A percentile compares a stretch with the other conserved stretches of the same genome.
phyloP scores from a whole-genome alignment of 352 stramenopile genomes.

The Globisporangium camurandrum region DNA sequence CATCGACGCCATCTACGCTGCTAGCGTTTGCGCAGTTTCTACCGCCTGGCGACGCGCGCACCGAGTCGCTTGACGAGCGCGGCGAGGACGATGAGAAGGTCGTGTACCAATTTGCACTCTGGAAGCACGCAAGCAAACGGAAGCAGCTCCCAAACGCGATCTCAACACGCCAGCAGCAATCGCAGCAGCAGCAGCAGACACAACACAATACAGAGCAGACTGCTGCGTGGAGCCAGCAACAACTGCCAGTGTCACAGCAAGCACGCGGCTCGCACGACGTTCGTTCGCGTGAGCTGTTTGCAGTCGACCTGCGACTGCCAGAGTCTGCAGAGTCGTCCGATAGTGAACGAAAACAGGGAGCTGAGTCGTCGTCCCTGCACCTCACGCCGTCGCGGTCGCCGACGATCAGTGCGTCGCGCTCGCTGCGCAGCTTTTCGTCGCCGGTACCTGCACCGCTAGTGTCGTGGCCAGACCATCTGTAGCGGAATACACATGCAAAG shows the following conservation, averaged over 20 bases:
- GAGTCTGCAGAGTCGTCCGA: too few species aligned
- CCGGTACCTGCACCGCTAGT: not conserved
- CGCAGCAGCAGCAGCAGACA: not conserved
- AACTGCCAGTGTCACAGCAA: not conserved
- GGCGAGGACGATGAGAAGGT: conserved; percentile 16
- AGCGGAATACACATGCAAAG: not conserved
- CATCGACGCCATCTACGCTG: too few species aligned
- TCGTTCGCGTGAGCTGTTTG: not conserved
- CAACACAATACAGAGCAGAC: too few species aligned
- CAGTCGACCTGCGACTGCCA: not conserved
- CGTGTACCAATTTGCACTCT: conserved; percentile 48
- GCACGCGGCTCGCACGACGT: too few species aligned
- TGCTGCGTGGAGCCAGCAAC: too few species aligned
- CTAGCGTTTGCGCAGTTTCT: not conserved
- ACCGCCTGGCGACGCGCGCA: not conserved
- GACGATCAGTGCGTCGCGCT: conserved; percentile 8
- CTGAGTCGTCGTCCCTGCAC: conserved; percentile 1
- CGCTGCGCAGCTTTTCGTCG: conserved; percentile 1
- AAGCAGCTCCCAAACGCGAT: conserved; percentile 41
- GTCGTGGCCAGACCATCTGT: not conserved
- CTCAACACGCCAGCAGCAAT: conserved; percentile 16
- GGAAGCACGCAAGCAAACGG: conserved; percentile 42
- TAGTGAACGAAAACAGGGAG: too few species aligned
- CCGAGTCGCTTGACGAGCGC: conserved; percentile 3
- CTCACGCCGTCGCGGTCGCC: conserved; percentile 10